Base-by-base conservation (phyloP, 1,284 basidiomycete genomes). In the Phlebopus sp. region DNA sequence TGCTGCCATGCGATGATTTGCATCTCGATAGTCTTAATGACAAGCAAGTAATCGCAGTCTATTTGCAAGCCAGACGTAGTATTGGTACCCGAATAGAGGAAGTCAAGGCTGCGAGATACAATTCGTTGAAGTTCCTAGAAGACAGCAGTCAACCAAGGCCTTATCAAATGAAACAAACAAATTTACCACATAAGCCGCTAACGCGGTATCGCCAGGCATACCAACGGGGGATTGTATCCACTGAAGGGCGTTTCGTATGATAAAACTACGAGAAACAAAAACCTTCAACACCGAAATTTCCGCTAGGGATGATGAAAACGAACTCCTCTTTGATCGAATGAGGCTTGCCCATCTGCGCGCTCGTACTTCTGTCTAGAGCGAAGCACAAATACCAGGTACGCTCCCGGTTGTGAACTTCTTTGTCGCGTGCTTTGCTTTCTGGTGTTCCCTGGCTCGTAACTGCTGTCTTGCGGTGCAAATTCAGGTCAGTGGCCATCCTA, bases 401-500 rank as follows among this genome's bases (percentile, higher is more conserved):
- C 67, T 97, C 95, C 37, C 95, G 80, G 66, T 97, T 97, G 67
- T 92, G 86, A 14, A 97, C 86, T 71, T 97, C 92, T 55, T 75
- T 71, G 53, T 88, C 86, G 42, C 87, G 80, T 23, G 84, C 79
- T 43, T 76, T 77, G 30, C 82, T 87, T 61, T 92, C 91, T 14
- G 84, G 73, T 0, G 86, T 84, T 54, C 89, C 84, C n/a, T 79
- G 73, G 47, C 81, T 82, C 2, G 75, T 72, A 25, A 82, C 73
- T 4, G 84, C 73, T 3, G 87, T 89, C 66, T 97, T 95, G 50
- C 96, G 84, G 65, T 97, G 94, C 43, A 99, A 69, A 65, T 98
- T 98, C 42, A 99, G 74, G 68, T 99, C 96, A 14, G 91, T 96
- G 4, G 90, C 96, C 89, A 97, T 95, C 50, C 94, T 88, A 58